Evolutionary conservation across 306 rosid species (phyloP), one percentile per base, ranked within the genome.

Genomic region (Rosa rugosa): DNA sequence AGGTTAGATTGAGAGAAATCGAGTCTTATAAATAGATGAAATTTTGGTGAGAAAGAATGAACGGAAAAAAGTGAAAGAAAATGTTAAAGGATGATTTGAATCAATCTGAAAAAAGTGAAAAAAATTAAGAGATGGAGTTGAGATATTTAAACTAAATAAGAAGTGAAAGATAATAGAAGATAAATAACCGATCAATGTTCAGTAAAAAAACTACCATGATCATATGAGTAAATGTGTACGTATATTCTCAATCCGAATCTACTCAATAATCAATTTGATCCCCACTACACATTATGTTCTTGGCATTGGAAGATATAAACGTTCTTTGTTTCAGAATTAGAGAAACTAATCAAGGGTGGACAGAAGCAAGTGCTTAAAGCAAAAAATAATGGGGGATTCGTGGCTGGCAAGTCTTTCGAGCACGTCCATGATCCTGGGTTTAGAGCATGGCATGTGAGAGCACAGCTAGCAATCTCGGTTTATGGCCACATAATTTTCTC

Each of bases 361-460:
- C 56, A 38, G 44, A 74, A 25, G 45, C 50, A 53, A 73, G 74
- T 36, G 76, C 76, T 76, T 79, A 82, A 78, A 77, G 81, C 69
- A 54, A 36, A 40, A 73, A 31, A 44, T 76, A 70, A 74, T 76
- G 45, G 49, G 80, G 56, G 75, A 76, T 82, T 85, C 78, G 79
- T 84, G 88, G 87, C 71, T 75, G 62, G 31, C 66, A 77, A 84
- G 66, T 67, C 47, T 51, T 27, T 53, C 6, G 34, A 53, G 53
- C 44, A 56, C 54, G 40, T 38, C 69, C 22, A 77, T 16, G 54
- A 54, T 73, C 53, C 63, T 50, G 73, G 14, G 63, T 67, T 57
- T 79, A 78, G 81, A 71, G 69, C 69, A 80, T 53, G 60, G 38
- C 92, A 88, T 87, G 91, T 86, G 90, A 64, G 49, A 83, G 5